Percentiles rank a stretch among this genome's conserved stretches.
Evolutionary conservation across 108 stramenopile species (phyloP).

Genomic region (Pelagomonas calceolata): DNA sequence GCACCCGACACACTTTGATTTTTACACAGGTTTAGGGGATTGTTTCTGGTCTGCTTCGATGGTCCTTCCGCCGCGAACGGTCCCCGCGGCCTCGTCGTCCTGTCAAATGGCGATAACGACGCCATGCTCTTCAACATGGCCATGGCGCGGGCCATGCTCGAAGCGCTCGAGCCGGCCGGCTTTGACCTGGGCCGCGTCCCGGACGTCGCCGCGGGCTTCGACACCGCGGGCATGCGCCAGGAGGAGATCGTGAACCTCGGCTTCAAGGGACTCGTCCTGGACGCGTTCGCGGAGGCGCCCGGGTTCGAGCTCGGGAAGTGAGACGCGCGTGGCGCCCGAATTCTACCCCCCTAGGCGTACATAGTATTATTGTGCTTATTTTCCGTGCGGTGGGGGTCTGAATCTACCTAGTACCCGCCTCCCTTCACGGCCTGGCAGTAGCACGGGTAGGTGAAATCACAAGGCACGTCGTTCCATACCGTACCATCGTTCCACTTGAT

Average conservation of each 20-base stretch:
- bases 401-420: too few relatives aligned
- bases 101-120: conserved; percentile 21
- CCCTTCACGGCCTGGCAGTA: too few relatives aligned
- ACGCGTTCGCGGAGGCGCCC: conserved; percentile 3
- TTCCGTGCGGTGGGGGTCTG: too few relatives aligned
- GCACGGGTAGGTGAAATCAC: too few relatives aligned
- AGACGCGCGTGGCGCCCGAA: too few relatives aligned
- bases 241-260: conserved; percentile 20
- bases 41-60: conserved; percentile 20
- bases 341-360: too few relatives aligned
- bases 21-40: conserved; percentile 2
- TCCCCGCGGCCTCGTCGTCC: not conserved
- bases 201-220: not conserved
- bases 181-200: not conserved
- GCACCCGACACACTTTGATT: not conserved
- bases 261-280: conserved; percentile 10
- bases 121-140: conserved; percentile 10
- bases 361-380: too few relatives aligned
- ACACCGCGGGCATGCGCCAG: not conserved
- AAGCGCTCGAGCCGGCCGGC: not conserved
- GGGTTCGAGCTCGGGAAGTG: too few relatives aligned
- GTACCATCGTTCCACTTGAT: too few relatives aligned
- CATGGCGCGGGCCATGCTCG: not conserved
- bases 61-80: conserved; percentile 12
- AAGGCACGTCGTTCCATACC: too few relatives aligned